phyloP scores from a whole-genome alignment of 495 filamentous ascomycete genomes.

The Penicillium simplicissimum region DNA sequence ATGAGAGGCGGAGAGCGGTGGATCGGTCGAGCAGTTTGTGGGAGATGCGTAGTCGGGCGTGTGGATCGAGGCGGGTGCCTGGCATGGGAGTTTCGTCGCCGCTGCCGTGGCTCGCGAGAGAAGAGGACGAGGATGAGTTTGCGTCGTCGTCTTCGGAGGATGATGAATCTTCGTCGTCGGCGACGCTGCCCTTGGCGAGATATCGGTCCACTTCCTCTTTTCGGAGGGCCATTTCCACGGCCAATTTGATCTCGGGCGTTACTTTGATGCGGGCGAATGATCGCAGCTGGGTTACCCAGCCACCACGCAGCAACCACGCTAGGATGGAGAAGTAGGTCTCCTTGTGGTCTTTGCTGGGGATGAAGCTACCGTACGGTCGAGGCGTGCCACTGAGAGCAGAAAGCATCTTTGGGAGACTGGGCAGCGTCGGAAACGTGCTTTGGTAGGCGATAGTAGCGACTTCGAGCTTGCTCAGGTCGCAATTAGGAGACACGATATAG shows the following conservation, averaged over 20 bases:
- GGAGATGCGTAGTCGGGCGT: conserved; percentile 33
- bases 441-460: conserved; percentile 73
- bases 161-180: conserved; percentile 17
- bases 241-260: conserved; percentile 49
- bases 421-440: conserved; percentile 74
- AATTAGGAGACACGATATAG: conserved; percentile 93
- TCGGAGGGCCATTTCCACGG: conserved; percentile 45
- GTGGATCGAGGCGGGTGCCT: conserved; percentile 27
- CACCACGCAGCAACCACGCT: conserved; percentile 86
- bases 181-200: conserved; percentile 31
- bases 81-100: conserved; percentile 42
- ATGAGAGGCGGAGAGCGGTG: conserved; percentile 40
- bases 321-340: conserved; percentile 84
- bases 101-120: conserved; percentile 43
- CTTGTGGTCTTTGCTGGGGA: conserved; percentile 87
- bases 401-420: conserved; percentile 81
- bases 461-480: conserved; percentile 72
- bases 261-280: conserved; percentile 81
- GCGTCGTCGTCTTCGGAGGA: conserved; percentile 29
- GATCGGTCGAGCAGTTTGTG: conserved; percentile 43
- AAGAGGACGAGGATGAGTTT: conserved; percentile 44
- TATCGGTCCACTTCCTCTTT: conserved; percentile 49
- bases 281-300: conserved; percentile 89
- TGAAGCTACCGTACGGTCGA: conserved; percentile 74
- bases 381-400: conserved; percentile 73